Percentiles rank a stretch among this genome's conserved stretches.
phyloP scores from a whole-genome alignment of 495 filamentous ascomycete species.

The Pyrenula massariospora region DNA sequence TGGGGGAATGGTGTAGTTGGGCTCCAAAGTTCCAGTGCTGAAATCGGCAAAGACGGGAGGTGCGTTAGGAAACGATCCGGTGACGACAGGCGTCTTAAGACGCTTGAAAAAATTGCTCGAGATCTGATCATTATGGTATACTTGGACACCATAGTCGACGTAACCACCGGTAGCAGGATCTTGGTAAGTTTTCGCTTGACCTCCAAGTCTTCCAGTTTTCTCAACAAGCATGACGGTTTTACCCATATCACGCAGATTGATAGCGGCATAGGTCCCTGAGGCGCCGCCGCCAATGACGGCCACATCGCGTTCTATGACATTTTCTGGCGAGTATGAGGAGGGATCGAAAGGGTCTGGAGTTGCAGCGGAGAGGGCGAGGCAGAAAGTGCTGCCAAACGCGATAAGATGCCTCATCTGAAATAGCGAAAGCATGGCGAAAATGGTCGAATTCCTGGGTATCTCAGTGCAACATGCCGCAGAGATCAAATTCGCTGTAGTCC shows the following conservation, averaged over 20 bases:
- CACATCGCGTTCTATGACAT: conserved; percentile 11
- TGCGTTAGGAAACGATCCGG: conserved; percentile 3
- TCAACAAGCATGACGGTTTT: conserved; percentile 21
- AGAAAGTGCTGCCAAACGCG: background rate
- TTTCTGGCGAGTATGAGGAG: conserved; percentile 1
- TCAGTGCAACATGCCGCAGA: too few relatives aligned
- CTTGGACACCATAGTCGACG: conserved; percentile 7
- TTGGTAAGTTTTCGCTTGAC: conserved; percentile 10
- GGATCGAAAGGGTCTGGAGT: background rate
- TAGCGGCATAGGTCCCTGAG: conserved; percentile 24
- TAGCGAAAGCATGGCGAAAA: background rate
- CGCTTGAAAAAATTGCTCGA: conserved; percentile 17
- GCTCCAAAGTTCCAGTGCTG: conserved; percentile 11
- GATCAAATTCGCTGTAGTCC: too few relatives aligned
- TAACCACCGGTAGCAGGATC: conserved; percentile 4
- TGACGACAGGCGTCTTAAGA: conserved; percentile 8
- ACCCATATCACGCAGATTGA: conserved; percentile 16
- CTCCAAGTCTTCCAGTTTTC: conserved; percentile 15
- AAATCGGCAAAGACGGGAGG: conserved; percentile 10
- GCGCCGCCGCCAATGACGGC: conserved; percentile 27
- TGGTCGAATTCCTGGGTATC: too few relatives aligned
- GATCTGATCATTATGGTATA: conserved; percentile 12
- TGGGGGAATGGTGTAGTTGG: background rate
- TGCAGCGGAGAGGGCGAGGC: background rate
- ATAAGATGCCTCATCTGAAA: background rate